Evolutionary conservation across 2,329 filamentous ascomycete genomes (phyloP).

Genomic region (Fusarium robinianum): DNA sequence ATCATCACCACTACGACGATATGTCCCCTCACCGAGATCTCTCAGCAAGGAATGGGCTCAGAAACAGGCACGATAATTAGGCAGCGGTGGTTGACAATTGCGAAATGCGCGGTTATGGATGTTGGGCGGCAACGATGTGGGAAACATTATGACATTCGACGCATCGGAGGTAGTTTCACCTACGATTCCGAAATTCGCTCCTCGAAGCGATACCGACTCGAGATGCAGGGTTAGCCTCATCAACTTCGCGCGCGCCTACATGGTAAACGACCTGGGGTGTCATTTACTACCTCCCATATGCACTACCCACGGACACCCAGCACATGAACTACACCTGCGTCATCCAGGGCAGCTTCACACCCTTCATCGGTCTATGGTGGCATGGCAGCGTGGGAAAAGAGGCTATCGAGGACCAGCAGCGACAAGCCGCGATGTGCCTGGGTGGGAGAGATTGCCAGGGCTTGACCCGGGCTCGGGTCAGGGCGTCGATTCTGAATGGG

Average conservation of each 20-base stretch:
- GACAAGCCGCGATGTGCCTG: constrained; percentile 28
- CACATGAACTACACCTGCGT: constrained; percentile 59
- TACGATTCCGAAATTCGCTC: constrained; percentile 50
- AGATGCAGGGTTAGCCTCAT: constrained; percentile 58
- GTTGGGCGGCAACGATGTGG: constrained; percentile 67
- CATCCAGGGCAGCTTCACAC: constrained; percentile 49
- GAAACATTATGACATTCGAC: constrained; percentile 67
- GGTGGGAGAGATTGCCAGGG: constrained; percentile 22
- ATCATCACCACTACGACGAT: constrained; percentile 61
- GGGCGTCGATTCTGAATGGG: background rate
- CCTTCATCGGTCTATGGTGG: constrained; percentile 50
- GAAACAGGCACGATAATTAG: no score
- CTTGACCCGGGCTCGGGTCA: no score
- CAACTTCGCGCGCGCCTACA: constrained; percentile 58
- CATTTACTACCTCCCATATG: constrained; percentile 64
- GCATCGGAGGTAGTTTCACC: constrained; percentile 60
- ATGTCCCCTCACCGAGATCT: constrained; percentile 70
- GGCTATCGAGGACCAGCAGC: constrained; percentile 33
- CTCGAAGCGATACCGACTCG: constrained; percentile 66
- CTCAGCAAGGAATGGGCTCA: constrained; percentile 61
- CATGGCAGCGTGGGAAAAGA: constrained; percentile 38
- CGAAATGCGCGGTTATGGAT: no score
- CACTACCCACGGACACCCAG: constrained; percentile 48
- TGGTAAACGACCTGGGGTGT: constrained; percentile 64
- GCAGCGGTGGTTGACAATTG: constrained; percentile 57